phyloP scores from a whole-genome alignment of 2,329 filamentous ascomycete species.

The Grosmannia penicillata region DNA sequence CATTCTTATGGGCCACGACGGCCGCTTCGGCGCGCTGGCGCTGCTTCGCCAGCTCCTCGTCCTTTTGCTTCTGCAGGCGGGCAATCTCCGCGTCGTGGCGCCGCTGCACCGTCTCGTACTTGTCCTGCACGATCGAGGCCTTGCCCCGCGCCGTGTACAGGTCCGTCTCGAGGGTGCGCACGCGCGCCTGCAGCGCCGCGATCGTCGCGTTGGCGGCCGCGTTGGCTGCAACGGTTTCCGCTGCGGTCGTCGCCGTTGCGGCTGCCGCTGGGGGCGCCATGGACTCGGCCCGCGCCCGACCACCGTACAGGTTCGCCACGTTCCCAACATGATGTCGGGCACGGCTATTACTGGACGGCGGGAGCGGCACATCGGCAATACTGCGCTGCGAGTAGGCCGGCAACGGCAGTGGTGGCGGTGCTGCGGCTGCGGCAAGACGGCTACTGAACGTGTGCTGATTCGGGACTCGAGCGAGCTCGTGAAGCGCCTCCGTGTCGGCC shows the following conservation, averaged over 20 bases:
- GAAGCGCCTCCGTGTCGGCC: slow-evolving; percentile 8
- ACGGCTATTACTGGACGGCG: not conserved
- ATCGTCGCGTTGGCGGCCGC: slow-evolving; percentile 9
- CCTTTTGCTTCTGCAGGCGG: slow-evolving; percentile 45
- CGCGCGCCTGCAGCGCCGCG: slow-evolving; percentile 33
- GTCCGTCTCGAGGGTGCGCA: slow-evolving; percentile 38
- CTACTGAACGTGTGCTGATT: slow-evolving; percentile 5
- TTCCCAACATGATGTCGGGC: not conserved
- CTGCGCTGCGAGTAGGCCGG: slow-evolving; percentile 9
- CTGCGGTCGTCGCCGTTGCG: slow-evolving; percentile 5
- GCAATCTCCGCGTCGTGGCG: slow-evolving; percentile 49
- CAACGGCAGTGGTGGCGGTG: slow-evolving; percentile 6
- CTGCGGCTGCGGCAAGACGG: slow-evolving; percentile 7
- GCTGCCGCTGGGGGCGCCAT: not conserved
- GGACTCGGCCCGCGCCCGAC: not conserved
- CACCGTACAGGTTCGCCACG: too few relatives aligned
- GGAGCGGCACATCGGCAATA: slow-evolving; percentile 7
- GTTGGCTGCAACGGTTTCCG: slow-evolving; percentile 15
- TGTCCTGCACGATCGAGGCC: slow-evolving; percentile 59
- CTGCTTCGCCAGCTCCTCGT: slow-evolving; percentile 48
- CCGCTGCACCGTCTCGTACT: slow-evolving; percentile 45
- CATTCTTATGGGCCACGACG: slow-evolving; percentile 48
- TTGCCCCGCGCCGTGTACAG: slow-evolving; percentile 54
- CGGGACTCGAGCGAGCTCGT: slow-evolving; percentile 9
- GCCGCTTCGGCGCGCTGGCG: slow-evolving; percentile 49